Evolutionary conservation across 768 basidiomycete species (phyloP), one percentile per base, ranked within the genome.

Genomic region (Mycena alexandri): DNA sequence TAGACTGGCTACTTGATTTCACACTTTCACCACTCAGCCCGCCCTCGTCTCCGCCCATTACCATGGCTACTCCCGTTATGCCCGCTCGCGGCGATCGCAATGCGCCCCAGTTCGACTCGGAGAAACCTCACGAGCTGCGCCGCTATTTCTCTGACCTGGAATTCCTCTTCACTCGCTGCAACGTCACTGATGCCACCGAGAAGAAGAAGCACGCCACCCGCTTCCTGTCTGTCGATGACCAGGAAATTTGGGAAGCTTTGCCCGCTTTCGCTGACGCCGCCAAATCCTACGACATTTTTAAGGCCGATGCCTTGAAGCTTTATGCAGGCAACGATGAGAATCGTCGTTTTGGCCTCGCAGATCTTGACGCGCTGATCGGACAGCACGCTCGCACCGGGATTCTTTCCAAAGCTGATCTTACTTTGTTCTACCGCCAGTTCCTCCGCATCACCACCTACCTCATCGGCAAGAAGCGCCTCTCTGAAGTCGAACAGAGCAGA

Each of bases 301-400:
- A 72, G 48, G 33, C 68, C 2, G 71, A 67, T 2, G 69, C 76
- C 7, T 47, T 71, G 21, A 68, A 71, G 19, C 63, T 73, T 25
- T 79, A 78, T 52, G 68, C 74, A 19, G 73, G 65, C 14, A 66
- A 72, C 34, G 69, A 70, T 12, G 54, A 57, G 16, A 52, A 66
- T 1, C 61, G 55, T 21, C 66, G 71, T 1, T 79, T 72, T 47
- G 59, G 65, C 13, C 43, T 75, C 6, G 43, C 56, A 5, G 73
- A 79, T 43, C 62, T 79, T 3, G 70, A 76, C 44, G 50, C 51
- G 8, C 60, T 77, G 1, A 67, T 79, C 36, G 63, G 68, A 1
- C 66, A 74, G 21, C 57, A 67, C 9, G 64, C 69, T 9, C 60
- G 66, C 22, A 17, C 62, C 8, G 70, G 69, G 2, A 72, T 75